Conservation (phyloP, 2,329 filamentous ascomycete species). For the Cercospora sp. region DNA sequence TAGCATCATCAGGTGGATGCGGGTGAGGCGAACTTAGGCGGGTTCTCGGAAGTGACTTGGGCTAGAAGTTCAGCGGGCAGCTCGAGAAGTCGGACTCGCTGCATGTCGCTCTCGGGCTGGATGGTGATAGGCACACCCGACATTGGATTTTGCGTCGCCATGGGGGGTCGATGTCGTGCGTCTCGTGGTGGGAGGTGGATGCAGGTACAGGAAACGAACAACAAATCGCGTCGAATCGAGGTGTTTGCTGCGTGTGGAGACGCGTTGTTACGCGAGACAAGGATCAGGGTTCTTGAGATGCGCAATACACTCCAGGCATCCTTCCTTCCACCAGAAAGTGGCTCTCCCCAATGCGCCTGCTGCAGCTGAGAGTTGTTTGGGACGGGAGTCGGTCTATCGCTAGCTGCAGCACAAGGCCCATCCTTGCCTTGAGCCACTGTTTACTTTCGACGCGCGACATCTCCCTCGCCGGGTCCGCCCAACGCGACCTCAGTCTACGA, state of each 20-base stretch:
- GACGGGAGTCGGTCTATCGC: not conserved
- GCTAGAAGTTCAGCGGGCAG: conserved; percentile 59
- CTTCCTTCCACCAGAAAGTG: not conserved
- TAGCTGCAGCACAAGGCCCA: not conserved
- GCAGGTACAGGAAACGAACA: not conserved
- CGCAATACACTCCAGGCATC: not conserved
- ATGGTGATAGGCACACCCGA: conserved; percentile 47
- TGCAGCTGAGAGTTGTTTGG: not conserved
- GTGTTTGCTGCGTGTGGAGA: not conserved
- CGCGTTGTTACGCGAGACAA: not conserved
- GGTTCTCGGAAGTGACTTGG: conserved; percentile 44
- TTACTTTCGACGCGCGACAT: not conserved
- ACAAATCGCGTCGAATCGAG: not conserved
- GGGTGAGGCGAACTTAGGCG: conserved; percentile 39
- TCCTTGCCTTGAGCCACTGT: not conserved
- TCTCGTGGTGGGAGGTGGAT: not conserved
- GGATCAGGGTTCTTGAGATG: not conserved
- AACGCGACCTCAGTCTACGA: not conserved
- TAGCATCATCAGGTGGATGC: not conserved
- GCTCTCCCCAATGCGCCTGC: not conserved
- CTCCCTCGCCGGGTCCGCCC: not conserved
- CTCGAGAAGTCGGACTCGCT: conserved; percentile 61
- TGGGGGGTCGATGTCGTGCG: conserved; percentile 24
- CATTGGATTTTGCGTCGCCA: conserved; percentile 46
- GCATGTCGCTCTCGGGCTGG: conserved; percentile 46